Base-by-base conservation (phyloP, 352 stramenopile species). In the Phytophthora fragariae region DNA sequence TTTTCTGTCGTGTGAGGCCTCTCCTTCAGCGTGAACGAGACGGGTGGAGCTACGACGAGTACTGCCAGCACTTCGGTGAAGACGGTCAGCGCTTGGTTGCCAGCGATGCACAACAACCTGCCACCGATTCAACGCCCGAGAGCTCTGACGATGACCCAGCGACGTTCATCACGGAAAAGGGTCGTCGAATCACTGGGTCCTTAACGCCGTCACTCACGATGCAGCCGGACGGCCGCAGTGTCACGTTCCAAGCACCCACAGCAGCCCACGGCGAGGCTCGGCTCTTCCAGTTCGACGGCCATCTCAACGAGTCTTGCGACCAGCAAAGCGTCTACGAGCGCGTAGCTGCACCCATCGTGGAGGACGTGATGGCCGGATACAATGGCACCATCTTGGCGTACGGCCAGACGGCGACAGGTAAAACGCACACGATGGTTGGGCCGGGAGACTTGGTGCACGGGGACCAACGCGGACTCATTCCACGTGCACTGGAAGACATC, bases 131-230 rank as follows among this genome's bases (percentile, higher is more conserved):
- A 9, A 55, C 44, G 1, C 67, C 71, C 12, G 68, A 73, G 37
- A 76, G 60, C 27, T 27, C 61, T 5, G 72, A 80, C 21, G 66
- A 81, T 41, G 79, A 83, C 35, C 64, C 70, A 21, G 63, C 68
- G 33, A 89, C 84, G 29, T 93, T 93, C 39, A 76, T 92, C 61
- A 93, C 86, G n/a, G 84, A 90, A 59, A 90, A 87, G n/a, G 77
- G 70, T 1, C 65, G 58, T 21, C 61, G 56, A 65, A n/a, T 68
- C 57, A 73, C 41, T 15, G 68, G 58, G 5, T 72, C 70, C 1
- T 58, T 71, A 11, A 69, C 53, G 14, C 72, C 73, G 15, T 68
- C 61, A 6, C 53, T 88, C 31, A 70, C 68, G 0, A 72, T 88
- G 59, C 65, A 80, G 3, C 14, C 29, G 5, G 78, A 88, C 47